phyloP scores from a whole-genome alignment of 257 asterid genomes.

The Penstemon eatonii region DNA sequence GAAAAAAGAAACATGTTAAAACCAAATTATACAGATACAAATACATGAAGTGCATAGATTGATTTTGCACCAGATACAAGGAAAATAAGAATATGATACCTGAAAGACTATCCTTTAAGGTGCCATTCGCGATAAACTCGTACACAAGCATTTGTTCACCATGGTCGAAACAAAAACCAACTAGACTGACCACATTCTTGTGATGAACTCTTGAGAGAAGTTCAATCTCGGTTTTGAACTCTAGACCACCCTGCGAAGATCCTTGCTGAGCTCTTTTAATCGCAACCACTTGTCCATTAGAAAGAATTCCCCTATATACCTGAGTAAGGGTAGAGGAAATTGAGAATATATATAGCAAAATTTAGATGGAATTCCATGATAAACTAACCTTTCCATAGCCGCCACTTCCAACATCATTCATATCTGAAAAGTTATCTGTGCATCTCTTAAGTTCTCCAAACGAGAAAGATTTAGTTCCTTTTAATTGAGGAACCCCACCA shows the following conservation, averaged over 20 bases:
- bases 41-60: too few species aligned
- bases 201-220: constrained; percentile 98
- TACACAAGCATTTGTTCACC: constrained; percentile 83
- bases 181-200: constrained; percentile 69
- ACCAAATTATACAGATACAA: too few species aligned
- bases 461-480: constrained; percentile 67
- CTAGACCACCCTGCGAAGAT: constrained; percentile 68
- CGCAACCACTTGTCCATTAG: constrained; percentile 65
- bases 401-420: constrained; percentile 68
- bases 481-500: constrained; percentile 79
- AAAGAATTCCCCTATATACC: constrained; percentile 83
- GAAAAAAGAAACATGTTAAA: too few species aligned
- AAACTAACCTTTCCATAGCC: constrained; percentile 87
- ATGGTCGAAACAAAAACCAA: constrained; percentile 83
- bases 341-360: not conserved
- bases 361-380: not conserved
- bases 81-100: constrained; percentile 45
- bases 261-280: constrained; percentile 79
- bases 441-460: constrained; percentile 72
- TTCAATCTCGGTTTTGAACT: constrained; percentile 96
- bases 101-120: constrained; percentile 75
- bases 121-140: constrained; percentile 75
- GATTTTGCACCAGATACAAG: too few species aligned
- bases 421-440: constrained; percentile 72
- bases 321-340: constrained; percentile 26